phyloP scores from a whole-genome alignment of 1,284 basidiomycete species.

The Cutaneotrichosporon spelunceum region DNA sequence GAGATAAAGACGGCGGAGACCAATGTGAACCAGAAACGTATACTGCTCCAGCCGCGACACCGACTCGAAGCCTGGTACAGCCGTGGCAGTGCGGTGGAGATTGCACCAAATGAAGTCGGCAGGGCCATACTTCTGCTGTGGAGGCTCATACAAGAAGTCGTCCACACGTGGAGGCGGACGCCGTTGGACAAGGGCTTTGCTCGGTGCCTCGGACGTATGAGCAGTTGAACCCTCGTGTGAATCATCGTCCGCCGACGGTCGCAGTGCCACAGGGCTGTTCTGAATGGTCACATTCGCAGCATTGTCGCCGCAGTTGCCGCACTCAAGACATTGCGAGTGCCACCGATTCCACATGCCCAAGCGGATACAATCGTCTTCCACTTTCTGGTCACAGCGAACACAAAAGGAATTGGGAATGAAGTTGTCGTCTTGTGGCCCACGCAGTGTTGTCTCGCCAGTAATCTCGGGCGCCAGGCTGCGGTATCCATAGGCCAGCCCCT shows the following conservation, averaged over 20 bases:
- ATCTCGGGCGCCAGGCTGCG: conserved; percentile 75
- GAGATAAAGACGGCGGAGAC: conserved; percentile 83
- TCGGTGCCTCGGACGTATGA: conserved; percentile 39
- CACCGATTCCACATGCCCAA: conserved; percentile 91
- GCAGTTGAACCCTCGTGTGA: conserved; percentile 35
- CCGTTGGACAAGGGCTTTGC: conserved; percentile 23
- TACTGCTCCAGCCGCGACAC: conserved; percentile 97
- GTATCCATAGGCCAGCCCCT: conserved; percentile 72
- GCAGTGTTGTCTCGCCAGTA: conserved; percentile 80
- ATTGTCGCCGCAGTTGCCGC: conserved; percentile 70
- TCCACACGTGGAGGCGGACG: conserved; percentile 65
- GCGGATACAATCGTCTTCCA: conserved; percentile 95
- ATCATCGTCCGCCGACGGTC: conserved; percentile 13
- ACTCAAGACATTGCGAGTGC: conserved; percentile 91
- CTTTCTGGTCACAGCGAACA: conserved; percentile 78
- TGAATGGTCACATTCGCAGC: conserved; percentile 55
- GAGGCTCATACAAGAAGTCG: conserved; percentile 70
- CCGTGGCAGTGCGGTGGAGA: conserved; percentile 66
- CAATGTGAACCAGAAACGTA: conserved; percentile 93
- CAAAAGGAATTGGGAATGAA: conserved; percentile 71
- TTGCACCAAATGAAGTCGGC: conserved; percentile 63
- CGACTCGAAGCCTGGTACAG: conserved; percentile 75
- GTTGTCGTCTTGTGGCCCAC: conserved; percentile 42
- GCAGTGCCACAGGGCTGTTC: conserved; percentile 7
- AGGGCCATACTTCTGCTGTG: conserved; percentile 13